Evolutionary conservation across 2,329 filamentous ascomycete genomes (phyloP), one percentile per base, ranked within the genome.

Genomic region (Phoma herbarum): DNA sequence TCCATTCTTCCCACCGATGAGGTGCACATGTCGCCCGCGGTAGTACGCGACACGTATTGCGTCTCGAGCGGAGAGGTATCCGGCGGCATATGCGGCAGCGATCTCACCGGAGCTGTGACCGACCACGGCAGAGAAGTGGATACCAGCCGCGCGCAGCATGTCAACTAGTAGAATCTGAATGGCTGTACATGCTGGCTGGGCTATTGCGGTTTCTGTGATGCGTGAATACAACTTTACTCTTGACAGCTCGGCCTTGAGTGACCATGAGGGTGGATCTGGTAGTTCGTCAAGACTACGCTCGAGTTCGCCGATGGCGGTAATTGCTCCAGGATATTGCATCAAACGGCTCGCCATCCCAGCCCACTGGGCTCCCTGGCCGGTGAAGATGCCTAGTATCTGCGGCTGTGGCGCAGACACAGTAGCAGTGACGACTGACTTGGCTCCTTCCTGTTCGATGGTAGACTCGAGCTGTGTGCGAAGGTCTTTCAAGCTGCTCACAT

Each of bases 321-420:
- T 4, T 66, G 53, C 11, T 50, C 60, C 20, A 33, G 45, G 4
- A 52, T 69, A 70, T 0, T 66, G 46, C 48, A 72, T 51, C 4
- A 72, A 43, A 16, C 53, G 53, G 4, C 52, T 35, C 6, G 63
- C 70, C 69, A 75, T 74, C 12, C 41, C 45, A 2, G 41, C n/a
- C 66, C 67, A 74, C 35, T 74, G 71, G 2, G 69, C 70, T 23
- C 70, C 70, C 50, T 74, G 71, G 5, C 71, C 71, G 7, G 70
- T 73, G 48, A 71, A 74, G 10, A 73, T 56, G 1, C 59, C 59
- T 3, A 61, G 26, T 10, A 58, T 49, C 1, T 31, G 43, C 4
- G 14, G 14, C 4, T 26, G 22, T 3, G 18, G 18, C 5, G 49
- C 16, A 16, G 6, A 63, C 1, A 7, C 1, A 16, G 45, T 2